Base-by-base conservation (phyloP, 768 basidiomycete species). In the Tylopilus subfusipes region DNA sequence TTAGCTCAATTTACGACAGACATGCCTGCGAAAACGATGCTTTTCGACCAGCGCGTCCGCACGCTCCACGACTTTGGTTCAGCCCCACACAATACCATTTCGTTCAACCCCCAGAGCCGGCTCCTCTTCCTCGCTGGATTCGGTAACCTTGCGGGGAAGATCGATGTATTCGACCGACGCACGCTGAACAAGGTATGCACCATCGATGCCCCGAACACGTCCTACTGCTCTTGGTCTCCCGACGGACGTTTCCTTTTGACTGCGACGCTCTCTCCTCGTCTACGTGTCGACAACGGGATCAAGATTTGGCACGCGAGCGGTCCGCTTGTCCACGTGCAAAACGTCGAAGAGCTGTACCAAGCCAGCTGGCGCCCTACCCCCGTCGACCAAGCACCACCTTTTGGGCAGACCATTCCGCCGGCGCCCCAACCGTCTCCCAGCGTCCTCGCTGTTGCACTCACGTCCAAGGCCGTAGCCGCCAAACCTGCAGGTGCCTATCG, bases 211-310 rank as follows among this genome's bases (percentile, higher is more conserved):
- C 87, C 94, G 1, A 98, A 98, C 68, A 93, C 96, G 0, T 93
- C 92, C 0, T 79, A 87, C 65, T 98, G 95, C 70, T 91, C 93
- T 66, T 99, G 96, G 95, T 92, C 90, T 14, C 88, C 93, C 0
- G 91, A 93, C 56, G 97, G 96, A 13, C 84, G 89, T 40, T 95
- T 87, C 76, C 81, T 99, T 24, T 77, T 99, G 61, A 98, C 96
- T 9, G 93, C 95, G 3, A 98, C 93, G 0, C 82, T 98, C n/a
- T 94, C 90, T 18, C 97, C 97, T 0, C 84, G 97, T 22, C 75
- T 98, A 46, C 85, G 97, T 36, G 97, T 99, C 55, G 97, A 99
- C 75, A 98, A 98, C 62, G 94, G 95, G 2, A 84, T 98, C 71
- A 97, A 95, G 75, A 79, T 99, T 56, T 98, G 88, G 90, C 94